A percentile compares a stretch with the other conserved stretches of the same genome.
These are phyloP conservation scores for Penicillium bovifimosum DNA, from an alignment of 495 filamentous ascomycete genomes.

Conservation along the genomic window DNA sequence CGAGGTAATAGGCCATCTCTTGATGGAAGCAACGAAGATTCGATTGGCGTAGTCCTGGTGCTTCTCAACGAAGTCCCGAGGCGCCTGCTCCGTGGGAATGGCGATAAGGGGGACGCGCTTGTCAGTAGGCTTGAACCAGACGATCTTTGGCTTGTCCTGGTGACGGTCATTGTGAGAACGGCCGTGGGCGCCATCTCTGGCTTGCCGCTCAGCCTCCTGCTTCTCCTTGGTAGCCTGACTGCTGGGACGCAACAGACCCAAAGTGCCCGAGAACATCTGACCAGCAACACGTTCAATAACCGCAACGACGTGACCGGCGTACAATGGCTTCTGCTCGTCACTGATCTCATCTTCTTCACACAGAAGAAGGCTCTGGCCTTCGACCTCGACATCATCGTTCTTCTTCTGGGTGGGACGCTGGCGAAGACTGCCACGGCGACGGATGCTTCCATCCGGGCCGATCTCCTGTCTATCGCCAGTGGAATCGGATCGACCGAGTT, in stretches of 20 bases:
- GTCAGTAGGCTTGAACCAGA: slow-evolving; percentile 99
- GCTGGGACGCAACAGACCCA: slow-evolving; percentile 89
- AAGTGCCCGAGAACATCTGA: slow-evolving; percentile 98
- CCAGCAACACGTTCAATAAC: slow-evolving; percentile 95
- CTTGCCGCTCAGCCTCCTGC: slow-evolving; percentile 91
- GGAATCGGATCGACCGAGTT: slow-evolving; percentile 57
- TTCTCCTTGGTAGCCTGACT: slow-evolving; percentile 99
- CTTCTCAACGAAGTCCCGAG: slow-evolving; percentile 96
- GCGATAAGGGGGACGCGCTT: slow-evolving; percentile 97
- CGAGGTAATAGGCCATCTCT: slow-evolving; percentile 99
- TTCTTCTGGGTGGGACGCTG: slow-evolving; percentile 99
- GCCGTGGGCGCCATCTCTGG: slow-evolving; percentile 73
- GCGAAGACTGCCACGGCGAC: slow-evolving; percentile 86
- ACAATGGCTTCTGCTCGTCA: slow-evolving; percentile 94
- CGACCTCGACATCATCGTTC: slow-evolving; percentile 98
- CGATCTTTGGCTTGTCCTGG: slow-evolving; percentile 98
- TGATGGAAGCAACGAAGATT: slow-evolving; percentile 98
- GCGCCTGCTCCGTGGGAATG: slow-evolving; percentile 96
- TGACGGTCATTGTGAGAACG: slow-evolving; percentile 78
- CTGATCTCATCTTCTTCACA: slow-evolving; percentile 99
- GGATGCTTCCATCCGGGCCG: slow-evolving; percentile 70
- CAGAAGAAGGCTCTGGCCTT: slow-evolving; percentile 91
- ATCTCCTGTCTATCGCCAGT: slow-evolving; percentile 61
- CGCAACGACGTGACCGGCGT: slow-evolving; percentile 93
- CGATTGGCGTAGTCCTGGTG: slow-evolving; percentile 95